Evolutionary conservation across 208 protist species (phyloP), one percentile per base, ranked within the genome.

Genomic region (Trypanosoma boissoni): DNA sequence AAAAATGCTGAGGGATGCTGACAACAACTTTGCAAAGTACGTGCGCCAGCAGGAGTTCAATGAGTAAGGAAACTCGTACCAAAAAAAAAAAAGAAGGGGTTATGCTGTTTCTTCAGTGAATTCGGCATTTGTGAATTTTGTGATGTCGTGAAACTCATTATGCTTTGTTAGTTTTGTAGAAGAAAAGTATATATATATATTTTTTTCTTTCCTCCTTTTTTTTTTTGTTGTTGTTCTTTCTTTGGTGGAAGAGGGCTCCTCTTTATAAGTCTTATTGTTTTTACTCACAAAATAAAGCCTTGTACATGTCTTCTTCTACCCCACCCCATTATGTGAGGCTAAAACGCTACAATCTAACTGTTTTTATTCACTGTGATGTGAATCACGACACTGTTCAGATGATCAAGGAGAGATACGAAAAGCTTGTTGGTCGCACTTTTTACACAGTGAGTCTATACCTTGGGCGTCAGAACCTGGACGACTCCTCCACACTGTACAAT

Each of bases 321-420:
- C 84, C 82, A 2, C 72, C 80, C 5, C 88, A 92, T 60, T 95
- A 92, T 58, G 43, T 95, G 31, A 79, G 85, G 1, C 69, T 95
- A 23, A 83, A 76, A 67, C 83, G 85, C 3, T 74, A 89, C 61
- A 76, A 84, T n/a, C 66, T 78, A 16, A 91, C 83, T 12, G 84
- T 95, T 29, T 95, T 95, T 63, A 56, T 95, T 32, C 85, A 91
- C 72, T 95, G 89, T 57, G 89, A 95, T 60, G 84, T 95, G 28
- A 80, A 92, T 56, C 84, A 87, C 45, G 89, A 95, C 66, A 93
- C 89, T 2, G 85, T 95, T 60, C 89, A 93, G 70, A 79, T 79
- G 4, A 90, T 95, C 31, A 95, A 95, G 64, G 89, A 95, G 69
- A 75, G 89, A 4, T 66, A 92, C 24, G 89, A 91, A 56, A 93